Percentiles rank a stretch among this genome's conserved stretches.
Conservation (phyloP, 345 rosid genomes). For the Salix purpurea region DNA sequence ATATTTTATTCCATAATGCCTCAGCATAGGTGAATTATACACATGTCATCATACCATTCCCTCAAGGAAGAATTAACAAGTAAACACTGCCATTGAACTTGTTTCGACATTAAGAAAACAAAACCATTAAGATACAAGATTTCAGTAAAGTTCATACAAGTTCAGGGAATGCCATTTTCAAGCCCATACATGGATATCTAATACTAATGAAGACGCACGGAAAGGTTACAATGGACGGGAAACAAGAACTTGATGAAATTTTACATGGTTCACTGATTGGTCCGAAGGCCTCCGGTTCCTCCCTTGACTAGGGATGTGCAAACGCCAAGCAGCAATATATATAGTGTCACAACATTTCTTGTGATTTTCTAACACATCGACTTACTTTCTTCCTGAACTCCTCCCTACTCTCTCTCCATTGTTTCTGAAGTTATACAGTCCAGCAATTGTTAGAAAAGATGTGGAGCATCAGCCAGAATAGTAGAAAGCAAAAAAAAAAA, state of each 20-base stretch:
- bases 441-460: neutral
- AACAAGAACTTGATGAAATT: neutral
- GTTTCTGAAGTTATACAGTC: constrained; percentile 12
- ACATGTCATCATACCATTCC: too few relatives aligned
- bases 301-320: neutral
- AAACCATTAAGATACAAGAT: neutral
- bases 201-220: neutral
- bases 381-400: constrained; percentile 30
- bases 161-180: neutral
- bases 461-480: neutral
- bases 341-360: constrained; percentile 25
- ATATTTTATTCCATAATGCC: too few relatives aligned
- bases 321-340: neutral
- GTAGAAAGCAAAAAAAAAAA: neutral
- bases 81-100: neutral
- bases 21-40: too few relatives aligned
- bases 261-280: constrained; percentile 1
- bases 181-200: neutral
- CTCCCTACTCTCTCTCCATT: constrained; percentile 25
- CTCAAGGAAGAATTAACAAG: neutral
- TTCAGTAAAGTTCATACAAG: neutral
- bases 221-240: neutral
- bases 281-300: neutral
- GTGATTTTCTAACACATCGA: constrained; percentile 27
- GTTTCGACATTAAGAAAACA: constrained; percentile 3